These are phyloP conservation scores for Eucalyptus erythrocorys DNA, from an alignment of 345 rosid species.

Conservation along the genomic window DNA sequence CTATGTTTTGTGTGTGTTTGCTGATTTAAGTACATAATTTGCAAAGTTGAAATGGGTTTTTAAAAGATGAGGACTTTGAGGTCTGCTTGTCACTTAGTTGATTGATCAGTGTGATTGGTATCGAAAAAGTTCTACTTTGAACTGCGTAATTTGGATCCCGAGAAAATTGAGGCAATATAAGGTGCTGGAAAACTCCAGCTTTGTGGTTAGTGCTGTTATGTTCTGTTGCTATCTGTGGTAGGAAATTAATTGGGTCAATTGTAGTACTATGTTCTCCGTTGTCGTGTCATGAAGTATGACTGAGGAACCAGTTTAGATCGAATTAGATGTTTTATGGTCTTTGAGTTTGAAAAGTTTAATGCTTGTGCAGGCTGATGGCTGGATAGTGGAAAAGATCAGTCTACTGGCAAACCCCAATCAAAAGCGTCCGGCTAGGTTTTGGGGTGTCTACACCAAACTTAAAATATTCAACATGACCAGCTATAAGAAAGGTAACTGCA, in stretches of 20 bases:
- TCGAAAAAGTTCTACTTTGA: neutral
- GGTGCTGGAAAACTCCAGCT: neutral
- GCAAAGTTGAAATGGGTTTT: neutral
- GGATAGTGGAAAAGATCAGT: conserved; percentile 87
- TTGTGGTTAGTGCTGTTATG: neutral
- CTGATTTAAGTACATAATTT: neutral
- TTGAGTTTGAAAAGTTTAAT: neutral
- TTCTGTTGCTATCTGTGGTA: neutral
- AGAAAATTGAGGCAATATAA: neutral
- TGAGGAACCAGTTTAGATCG: neutral
- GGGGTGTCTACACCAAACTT: conserved; percentile 97
- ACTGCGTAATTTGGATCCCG: neutral
- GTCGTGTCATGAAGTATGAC: neutral
- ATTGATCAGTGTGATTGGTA: neutral
- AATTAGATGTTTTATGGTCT: neutral
- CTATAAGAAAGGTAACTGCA: conserved; percentile 60
- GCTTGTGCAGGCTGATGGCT: conserved; percentile 77
- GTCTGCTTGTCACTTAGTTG: neutral
- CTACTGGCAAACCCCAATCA: conserved; percentile 84
- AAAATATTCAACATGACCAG: conserved; percentile 87
- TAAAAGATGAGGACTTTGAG: neutral
- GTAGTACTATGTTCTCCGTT: neutral
- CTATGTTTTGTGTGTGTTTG: neutral
- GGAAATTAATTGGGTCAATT: neutral
- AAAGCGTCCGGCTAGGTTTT: conserved; percentile 75